phyloP scores from a whole-genome alignment of 345 rosid genomes.

The Lepidium didymum region DNA sequence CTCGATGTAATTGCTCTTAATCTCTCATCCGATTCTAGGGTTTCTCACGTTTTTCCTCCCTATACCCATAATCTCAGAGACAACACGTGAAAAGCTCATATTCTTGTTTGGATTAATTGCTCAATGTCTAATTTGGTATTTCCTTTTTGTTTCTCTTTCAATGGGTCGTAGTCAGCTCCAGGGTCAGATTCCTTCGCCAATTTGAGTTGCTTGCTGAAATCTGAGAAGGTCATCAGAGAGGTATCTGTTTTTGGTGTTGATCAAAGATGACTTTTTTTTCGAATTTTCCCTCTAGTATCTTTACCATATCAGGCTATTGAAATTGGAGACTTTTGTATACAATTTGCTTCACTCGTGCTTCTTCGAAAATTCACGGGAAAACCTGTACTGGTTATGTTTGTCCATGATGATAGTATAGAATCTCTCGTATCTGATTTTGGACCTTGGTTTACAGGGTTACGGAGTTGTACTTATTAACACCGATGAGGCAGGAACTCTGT shows the following conservation, averaged over 20 bases:
- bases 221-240: slow-evolving; percentile 62
- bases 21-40: slow-evolving; percentile 29
- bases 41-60: background rate
- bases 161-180: slow-evolving; percentile 41
- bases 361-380: too few relatives aligned
- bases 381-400: background rate
- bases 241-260: slow-evolving; percentile 24
- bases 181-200: slow-evolving; percentile 42
- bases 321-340: background rate
- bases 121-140: background rate
- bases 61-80: background rate
- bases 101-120: background rate
- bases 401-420: background rate
- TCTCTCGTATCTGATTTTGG: background rate
- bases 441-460: slow-evolving; percentile 45
- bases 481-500: slow-evolving; percentile 80
- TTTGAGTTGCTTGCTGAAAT: slow-evolving; percentile 70
- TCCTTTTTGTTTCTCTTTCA: background rate
- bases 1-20: slow-evolving; percentile 39
- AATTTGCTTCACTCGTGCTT: background rate
- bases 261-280: background rate
- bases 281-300: background rate
- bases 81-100: slow-evolving; percentile 4
- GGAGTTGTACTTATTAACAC: slow-evolving; percentile 93
- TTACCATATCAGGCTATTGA: background rate